Percentiles rank a stretch among this genome's conserved stretches.
phyloP scores from a whole-genome alignment of 192 early-diverging fungal species.

The Dispira simplex region DNA sequence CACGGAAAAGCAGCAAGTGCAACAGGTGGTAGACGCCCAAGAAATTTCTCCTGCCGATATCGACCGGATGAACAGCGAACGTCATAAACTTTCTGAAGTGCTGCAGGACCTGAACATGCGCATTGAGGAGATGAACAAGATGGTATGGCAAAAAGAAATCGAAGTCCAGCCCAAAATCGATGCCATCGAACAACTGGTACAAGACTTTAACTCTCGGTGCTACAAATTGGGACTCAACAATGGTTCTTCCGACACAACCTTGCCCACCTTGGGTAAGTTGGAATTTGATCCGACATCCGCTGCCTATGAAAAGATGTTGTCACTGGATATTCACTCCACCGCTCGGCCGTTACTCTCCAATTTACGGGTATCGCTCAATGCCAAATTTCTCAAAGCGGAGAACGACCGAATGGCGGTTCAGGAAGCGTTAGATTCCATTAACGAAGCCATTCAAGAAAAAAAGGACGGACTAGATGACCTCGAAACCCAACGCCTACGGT shows the following conservation, averaged over 20 bases:
- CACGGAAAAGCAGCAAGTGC: slow-evolving; percentile 35
- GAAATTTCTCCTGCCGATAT: slow-evolving; percentile 64
- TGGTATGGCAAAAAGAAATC: slow-evolving; percentile 51
- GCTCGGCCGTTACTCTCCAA: slow-evolving; percentile 21
- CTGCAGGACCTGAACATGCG: slow-evolving; percentile 33
- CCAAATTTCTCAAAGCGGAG: slow-evolving; percentile 13
- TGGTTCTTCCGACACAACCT: slow-evolving; percentile 8
- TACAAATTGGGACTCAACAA: slow-evolving; percentile 9
- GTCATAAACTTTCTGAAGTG: slow-evolving; percentile 41
- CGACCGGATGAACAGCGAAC: slow-evolving; percentile 65
- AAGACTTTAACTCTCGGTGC: slow-evolving; percentile 28
- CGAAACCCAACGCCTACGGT: slow-evolving; percentile 16
- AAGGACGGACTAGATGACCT: slow-evolving; percentile 23
- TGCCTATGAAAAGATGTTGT: slow-evolving; percentile 4
- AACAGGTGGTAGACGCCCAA: slow-evolving; percentile 51
- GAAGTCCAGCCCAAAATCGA: slow-evolving; percentile 49
- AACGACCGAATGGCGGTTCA: slow-evolving; percentile 28
- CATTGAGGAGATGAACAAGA: slow-evolving; percentile 36
- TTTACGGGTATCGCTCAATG: slow-evolving; percentile 22
- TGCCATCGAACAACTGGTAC: slow-evolving; percentile 31
- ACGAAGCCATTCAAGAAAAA: slow-evolving; percentile 21
- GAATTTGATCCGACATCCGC: slow-evolving; percentile 11
- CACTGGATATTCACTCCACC: not conserved
- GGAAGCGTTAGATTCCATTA: slow-evolving; percentile 27
- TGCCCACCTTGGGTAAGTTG: not conserved